phyloP scores from a whole-genome alignment of 768 basidiomycete species.

The Pleurotus citrinopileatus region DNA sequence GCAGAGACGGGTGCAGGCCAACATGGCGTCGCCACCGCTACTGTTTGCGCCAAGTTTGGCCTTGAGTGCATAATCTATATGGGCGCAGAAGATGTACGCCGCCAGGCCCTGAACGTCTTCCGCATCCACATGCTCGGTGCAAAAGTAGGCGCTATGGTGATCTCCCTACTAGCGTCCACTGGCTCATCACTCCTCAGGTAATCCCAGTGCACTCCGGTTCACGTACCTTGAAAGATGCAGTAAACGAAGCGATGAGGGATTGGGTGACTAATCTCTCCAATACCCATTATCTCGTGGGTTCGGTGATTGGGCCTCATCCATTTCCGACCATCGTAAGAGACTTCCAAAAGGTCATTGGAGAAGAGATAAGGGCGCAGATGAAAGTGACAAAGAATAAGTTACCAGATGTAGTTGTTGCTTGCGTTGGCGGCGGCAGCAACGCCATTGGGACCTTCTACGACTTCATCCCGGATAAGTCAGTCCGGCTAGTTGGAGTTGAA shows the following conservation, averaged over 20 bases:
- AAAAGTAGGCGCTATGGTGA: constrained; percentile 56
- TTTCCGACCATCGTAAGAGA: constrained; percentile 99
- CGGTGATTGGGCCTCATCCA: constrained; percentile 96
- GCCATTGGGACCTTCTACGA: constrained; percentile 98
- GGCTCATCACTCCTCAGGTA: constrained; percentile 56
- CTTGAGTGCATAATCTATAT: constrained; percentile 96
- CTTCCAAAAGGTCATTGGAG: constrained; percentile 93
- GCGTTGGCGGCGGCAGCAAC: constrained; percentile 97
- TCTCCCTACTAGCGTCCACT: background rate
- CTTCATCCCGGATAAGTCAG: constrained; percentile 86
- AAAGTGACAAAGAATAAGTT: constrained; percentile 73
- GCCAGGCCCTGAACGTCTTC: constrained; percentile 97
- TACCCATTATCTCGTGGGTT: constrained; percentile 97
- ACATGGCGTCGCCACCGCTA: constrained; percentile 98
- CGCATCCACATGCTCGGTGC: constrained; percentile 96
- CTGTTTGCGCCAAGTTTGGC: constrained; percentile 95
- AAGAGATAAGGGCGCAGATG: constrained; percentile 91
- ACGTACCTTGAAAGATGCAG: constrained; percentile 94
- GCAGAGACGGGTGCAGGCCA: constrained; percentile 99
- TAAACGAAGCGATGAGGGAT: constrained; percentile 97
- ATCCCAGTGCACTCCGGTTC: constrained; percentile 93
- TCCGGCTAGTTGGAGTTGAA: constrained; percentile 90
- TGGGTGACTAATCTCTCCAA: constrained; percentile 96
- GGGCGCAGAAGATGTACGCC: constrained; percentile 95
- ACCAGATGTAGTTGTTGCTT: constrained; percentile 92